Base-by-base conservation (phyloP, 1,284 basidiomycete genomes). In the Fomitopsis palustris region DNA sequence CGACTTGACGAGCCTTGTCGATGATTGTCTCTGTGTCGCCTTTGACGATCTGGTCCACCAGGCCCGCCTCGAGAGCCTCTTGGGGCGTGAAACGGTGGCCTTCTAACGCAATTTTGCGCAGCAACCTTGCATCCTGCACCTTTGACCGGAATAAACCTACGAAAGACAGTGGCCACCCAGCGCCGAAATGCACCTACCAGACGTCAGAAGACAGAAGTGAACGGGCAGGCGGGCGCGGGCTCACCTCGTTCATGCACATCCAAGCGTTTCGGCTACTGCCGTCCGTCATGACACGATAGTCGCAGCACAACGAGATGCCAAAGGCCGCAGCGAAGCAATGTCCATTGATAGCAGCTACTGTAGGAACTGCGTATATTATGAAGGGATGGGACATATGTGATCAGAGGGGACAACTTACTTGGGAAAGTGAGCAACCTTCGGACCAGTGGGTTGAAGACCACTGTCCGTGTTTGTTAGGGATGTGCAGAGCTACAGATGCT, bases 171-270 rank as follows among this genome's bases (percentile, higher is more conserved):
- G 93, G 93, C 79, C 91, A 86, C 0, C 85, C 80, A 12, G 92
- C 90, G 51, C 92, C 93, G 67, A 95, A 93, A 69, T 89, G 86
- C 53, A 95, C 78, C 92, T 93, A 55, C 21, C 16, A 31, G 25
- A 31, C 17, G 21, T 9, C 21, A 17, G 35, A 12, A 17, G 35
- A 12, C 25, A 31, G 19, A 9, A 19, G 8, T 21, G 16, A 16
- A 33, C 2, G 19, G 37, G 57, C n/a, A 8, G 4, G 25, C 23
- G 17, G n/a, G n/a, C 29, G 38, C 29, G 29, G 16, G 14, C 73
- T 62, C 62, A 92, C 90, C 77, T 98, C 95, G 70, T 97, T 97
- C 95, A 97, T 96, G 72, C 86, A 93, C 59, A 94, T 76, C 87
- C 92, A 95, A 12, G 90, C 89, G 62, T 87, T 84, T 49, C 87